Base-by-base conservation (phyloP, 179 eudicot species). In the Spinacia oleracea region DNA sequence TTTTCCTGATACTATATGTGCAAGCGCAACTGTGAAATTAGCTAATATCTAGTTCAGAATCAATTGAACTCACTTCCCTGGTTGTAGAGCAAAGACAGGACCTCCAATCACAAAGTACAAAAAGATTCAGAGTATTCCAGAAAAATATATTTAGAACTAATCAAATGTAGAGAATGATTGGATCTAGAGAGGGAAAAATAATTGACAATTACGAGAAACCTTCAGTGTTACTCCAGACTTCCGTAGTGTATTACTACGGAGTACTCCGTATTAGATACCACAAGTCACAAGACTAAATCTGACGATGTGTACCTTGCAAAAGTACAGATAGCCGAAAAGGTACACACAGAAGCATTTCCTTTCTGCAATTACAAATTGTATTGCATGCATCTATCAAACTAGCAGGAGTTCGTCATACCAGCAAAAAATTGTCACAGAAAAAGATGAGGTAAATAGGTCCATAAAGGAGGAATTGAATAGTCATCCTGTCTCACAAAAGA, bases 301-400 rank as follows among this genome's bases (percentile, higher is more conserved):
- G 40, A 63, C 1, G 10, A 5, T 15, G 32, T 65, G 43, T 38
- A 32, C 70, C 2, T 65, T 65, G 70, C 70, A 32, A 18, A 31
- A 65, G n/a, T 34, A 32, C 21, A 34, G 3, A 40, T 18, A 35
- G 11, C 6, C 35, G 27, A 1, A 4, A 5, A 15, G 16, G 29
- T 40, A 67, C 20, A 50, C 71, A 21, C 11, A 43, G 10, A 43
- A 40, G n/a, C 3, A 68, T 42, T 40, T 9, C 25, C 68, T 48
- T 48, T 48, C 53, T 48, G 53, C 20, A 48, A 48, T 48, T 20
- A 20, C 20, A 53, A n/a, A 18, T 23, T 45, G 9, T 45, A 45
- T n/a, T 12, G 58, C 18, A 71, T 71, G 53, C 74, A 71, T 29
- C n/a, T 16, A 71, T 31, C 59, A 29, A 71, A 55, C 7, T 53